Conservation (phyloP, 257 asterid genomes). For the Solanum infundibuliforme region DNA sequence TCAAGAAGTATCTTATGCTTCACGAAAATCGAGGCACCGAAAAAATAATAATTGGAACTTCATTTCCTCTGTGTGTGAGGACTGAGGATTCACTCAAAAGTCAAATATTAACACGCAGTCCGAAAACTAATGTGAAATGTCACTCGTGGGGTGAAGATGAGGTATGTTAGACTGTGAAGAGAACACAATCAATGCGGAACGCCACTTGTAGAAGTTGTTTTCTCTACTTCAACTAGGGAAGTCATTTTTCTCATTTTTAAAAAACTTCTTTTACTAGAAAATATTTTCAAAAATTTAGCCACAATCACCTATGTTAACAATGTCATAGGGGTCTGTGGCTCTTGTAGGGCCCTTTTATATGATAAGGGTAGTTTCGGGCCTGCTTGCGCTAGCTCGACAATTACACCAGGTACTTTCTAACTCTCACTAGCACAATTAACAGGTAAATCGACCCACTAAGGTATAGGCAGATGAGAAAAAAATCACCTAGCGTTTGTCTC, state of each 20-base stretch:
- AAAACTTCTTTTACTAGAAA: neutral
- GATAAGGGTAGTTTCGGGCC: neutral
- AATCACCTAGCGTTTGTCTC: neutral
- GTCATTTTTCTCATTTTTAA: neutral
- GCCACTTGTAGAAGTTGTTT: neutral
- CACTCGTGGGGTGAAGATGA: neutral
- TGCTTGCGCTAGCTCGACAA: neutral
- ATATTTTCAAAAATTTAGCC: neutral
- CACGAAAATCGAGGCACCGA: constrained; percentile 87
- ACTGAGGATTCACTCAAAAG: neutral
- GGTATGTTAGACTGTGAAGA: neutral
- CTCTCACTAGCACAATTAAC: neutral
- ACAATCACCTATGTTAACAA: neutral
- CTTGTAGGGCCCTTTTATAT: neutral
- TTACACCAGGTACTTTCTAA: neutral
- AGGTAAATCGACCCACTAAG: neutral
- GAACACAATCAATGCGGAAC: neutral
- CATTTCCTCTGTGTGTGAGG: neutral
- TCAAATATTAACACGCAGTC: neutral
- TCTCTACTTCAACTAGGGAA: neutral
- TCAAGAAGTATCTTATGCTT: constrained; percentile 43
- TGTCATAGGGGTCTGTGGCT: neutral
- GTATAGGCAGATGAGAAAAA: neutral
- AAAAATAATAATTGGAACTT: constrained; percentile 15
- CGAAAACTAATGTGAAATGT: neutral